Percentiles rank a stretch among this genome's conserved stretches.
phyloP scores from a whole-genome alignment of 768 basidiomycete genomes.

The Tricholoma flavovirens region DNA sequence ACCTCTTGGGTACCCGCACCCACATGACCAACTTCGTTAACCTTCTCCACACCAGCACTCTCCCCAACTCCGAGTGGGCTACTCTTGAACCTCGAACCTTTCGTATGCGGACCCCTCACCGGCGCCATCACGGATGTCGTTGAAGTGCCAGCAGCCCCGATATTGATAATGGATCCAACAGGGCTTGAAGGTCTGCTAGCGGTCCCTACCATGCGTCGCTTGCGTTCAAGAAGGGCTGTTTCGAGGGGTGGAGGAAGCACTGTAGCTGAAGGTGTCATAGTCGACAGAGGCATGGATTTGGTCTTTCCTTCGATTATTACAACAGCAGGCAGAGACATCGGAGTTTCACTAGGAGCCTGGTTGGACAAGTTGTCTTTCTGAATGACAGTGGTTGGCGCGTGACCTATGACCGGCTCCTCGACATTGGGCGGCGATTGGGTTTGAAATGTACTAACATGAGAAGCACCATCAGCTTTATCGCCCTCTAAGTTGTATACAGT shows the following conservation, averaged over 20 bases:
- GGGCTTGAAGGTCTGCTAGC: slow-evolving; percentile 6
- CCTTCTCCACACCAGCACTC: slow-evolving; percentile 32
- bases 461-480: neutral
- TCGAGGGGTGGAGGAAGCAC: slow-evolving; percentile 59
- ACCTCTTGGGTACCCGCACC: slow-evolving; percentile 6
- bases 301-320: neutral
- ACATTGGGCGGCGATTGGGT: neutral
- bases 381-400: neutral
- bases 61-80: slow-evolving; percentile 51
- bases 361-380: neutral
- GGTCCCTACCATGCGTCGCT: slow-evolving; percentile 38
- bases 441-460: neutral
- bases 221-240: slow-evolving; percentile 62
- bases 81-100: slow-evolving; percentile 68
- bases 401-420: neutral
- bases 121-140: neutral
- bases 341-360: neutral
- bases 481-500: slow-evolving; percentile 9
- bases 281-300: neutral
- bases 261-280: slow-evolving; percentile 23
- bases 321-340: neutral
- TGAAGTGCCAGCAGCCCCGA: neutral
- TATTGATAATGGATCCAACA: slow-evolving; percentile 3
- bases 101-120: slow-evolving; percentile 20
- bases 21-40: slow-evolving; percentile 29